Evolutionary conservation across 257 asterid genomes (phyloP).

Genomic region (Apocynum venetum): DNA sequence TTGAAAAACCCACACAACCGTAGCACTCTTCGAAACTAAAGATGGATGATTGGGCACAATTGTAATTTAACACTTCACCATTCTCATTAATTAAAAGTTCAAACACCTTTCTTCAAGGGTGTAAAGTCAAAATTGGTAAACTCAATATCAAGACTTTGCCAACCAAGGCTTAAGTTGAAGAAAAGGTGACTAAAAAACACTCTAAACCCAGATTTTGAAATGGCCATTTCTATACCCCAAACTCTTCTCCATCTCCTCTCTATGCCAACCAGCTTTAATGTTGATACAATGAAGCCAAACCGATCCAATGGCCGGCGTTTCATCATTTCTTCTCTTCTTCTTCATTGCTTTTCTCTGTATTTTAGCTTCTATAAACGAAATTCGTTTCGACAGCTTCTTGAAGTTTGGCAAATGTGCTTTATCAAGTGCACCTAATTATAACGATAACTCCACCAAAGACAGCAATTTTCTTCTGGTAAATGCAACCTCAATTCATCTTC

Average conservation of each 20-base stretch:
- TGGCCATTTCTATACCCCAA: constrained; percentile 9
- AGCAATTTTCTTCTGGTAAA: constrained; percentile 2
- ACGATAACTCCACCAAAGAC: neutral
- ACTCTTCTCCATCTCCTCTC: constrained; percentile 19
- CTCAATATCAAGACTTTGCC: constrained; percentile 36
- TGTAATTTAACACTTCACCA: constrained; percentile 4
- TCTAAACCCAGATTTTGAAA: neutral
- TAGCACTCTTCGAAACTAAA: too few species aligned
- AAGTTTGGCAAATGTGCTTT: constrained; percentile 53
- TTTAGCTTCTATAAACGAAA: constrained; percentile 61
- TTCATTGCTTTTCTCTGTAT: constrained; percentile 59
- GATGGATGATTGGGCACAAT: neutral
- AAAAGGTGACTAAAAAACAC: constrained; percentile 7
- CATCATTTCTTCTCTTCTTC: constrained; percentile 49
- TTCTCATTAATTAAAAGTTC: neutral
- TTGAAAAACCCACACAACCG: too few species aligned
- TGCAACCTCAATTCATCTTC: constrained; percentile 8
- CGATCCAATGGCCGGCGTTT: constrained; percentile 40
- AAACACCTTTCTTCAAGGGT: constrained; percentile 26
- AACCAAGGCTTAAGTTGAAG: constrained; percentile 39
- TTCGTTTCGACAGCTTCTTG: constrained; percentile 44
- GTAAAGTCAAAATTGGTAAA: constrained; percentile 45
- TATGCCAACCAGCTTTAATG: neutral
- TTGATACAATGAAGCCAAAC: constrained; percentile 38
- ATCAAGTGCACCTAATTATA: neutral